A percentile compares a stretch with the other conserved stretches of the same genome.
phyloP scores from a whole-genome alignment of 2,329 filamentous ascomycete species.

The Scedosporium boydii region DNA sequence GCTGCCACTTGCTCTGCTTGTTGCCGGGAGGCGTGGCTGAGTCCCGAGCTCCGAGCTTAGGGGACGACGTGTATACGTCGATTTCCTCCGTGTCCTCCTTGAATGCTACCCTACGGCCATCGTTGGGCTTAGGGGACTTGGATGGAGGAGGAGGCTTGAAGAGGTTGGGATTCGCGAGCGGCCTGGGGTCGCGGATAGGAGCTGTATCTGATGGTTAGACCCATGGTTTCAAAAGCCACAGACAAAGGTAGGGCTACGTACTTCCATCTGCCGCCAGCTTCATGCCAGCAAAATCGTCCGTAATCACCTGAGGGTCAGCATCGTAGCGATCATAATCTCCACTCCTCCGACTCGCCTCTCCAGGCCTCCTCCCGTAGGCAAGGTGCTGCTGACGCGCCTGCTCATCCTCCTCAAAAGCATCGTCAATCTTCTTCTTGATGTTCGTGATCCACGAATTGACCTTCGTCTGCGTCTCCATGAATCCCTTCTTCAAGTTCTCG shows the following conservation, averaged over 20 bases:
- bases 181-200: constrained; percentile 46
- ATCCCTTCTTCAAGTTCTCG: constrained; percentile 89
- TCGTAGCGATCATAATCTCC: constrained; percentile 89
- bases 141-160: constrained; percentile 60
- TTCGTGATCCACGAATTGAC: constrained; percentile 89
- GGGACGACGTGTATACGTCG: constrained; percentile 59
- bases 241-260: constrained; percentile 27
- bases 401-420: constrained; percentile 64
- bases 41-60: constrained; percentile 45
- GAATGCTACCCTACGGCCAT: constrained; percentile 47
- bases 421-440: constrained; percentile 88
- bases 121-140: constrained; percentile 37
- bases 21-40: constrained; percentile 29
- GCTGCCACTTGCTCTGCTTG: constrained; percentile 94
- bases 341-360: constrained; percentile 59
- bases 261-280: constrained; percentile 53
- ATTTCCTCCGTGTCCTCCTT: constrained; percentile 68
- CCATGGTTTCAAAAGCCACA: not conserved
- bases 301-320: constrained; percentile 81
- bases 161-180: constrained; percentile 66
- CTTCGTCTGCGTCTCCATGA: constrained; percentile 84
- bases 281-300: constrained; percentile 77
- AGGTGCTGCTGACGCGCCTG: constrained; percentile 17
- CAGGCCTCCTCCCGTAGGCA: constrained; percentile 39
- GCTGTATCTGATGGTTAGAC: constrained; percentile 27